A percentile compares a stretch with the other conserved stretches of the same genome.
phyloP scores from a whole-genome alignment of 257 asterid genomes.

The Plantago ovata region DNA sequence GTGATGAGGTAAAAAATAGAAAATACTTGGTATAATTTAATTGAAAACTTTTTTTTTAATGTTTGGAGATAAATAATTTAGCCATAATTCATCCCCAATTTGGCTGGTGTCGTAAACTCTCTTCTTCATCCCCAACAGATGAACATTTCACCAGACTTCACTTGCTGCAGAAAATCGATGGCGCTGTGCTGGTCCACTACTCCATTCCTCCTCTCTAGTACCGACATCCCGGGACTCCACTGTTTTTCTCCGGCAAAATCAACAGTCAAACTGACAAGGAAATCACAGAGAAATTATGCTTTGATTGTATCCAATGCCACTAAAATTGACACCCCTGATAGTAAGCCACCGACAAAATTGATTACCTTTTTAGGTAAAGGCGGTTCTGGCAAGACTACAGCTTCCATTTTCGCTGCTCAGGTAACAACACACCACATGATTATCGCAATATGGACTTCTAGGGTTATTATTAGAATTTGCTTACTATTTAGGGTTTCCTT shows the following conservation, averaged over 20 bases:
- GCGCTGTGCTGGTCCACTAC: constrained; percentile 25
- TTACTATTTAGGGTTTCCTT: too few species aligned
- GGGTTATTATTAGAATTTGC: not conserved
- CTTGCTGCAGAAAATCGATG: constrained; percentile 27
- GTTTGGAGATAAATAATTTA: too few species aligned
- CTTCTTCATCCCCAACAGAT: too few species aligned
- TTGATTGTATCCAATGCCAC: constrained; percentile 31
- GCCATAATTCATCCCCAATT: too few species aligned
- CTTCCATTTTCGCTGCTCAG: constrained; percentile 96
- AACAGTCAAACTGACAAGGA: constrained; percentile 19
- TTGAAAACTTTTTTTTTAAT: too few species aligned
- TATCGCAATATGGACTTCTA: not conserved
- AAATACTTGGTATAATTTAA: too few species aligned
- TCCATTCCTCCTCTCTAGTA: constrained; percentile 19
- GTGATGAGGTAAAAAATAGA: too few species aligned
- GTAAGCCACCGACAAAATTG: constrained; percentile 57
- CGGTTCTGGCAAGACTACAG: constrained; percentile 90
- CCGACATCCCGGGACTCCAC: not conserved
- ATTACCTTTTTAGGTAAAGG: constrained; percentile 93
- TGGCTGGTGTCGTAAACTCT: too few species aligned
- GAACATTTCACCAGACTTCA: too few species aligned
- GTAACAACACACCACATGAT: constrained; percentile 25
- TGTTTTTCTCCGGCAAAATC: constrained; percentile 22
- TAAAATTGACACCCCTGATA: constrained; percentile 24
- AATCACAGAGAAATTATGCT: constrained; percentile 27